Evolutionary conservation across 2,329 filamentous ascomycete species (phyloP).

Genomic region (Penicillium sp.): DNA sequence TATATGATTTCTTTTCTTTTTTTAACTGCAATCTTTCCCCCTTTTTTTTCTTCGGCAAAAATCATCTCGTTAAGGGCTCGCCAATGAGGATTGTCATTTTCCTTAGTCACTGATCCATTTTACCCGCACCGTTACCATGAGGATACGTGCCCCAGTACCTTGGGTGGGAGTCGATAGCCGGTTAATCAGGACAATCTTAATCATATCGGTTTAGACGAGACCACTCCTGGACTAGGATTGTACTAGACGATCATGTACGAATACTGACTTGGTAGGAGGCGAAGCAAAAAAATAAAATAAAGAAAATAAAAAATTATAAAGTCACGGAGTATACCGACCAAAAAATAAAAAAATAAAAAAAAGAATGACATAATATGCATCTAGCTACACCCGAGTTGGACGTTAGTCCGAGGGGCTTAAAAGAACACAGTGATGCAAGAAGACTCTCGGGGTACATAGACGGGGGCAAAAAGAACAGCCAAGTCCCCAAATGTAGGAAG

Average conservation of each 20-base stretch:
- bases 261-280: neutral
- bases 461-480: neutral
- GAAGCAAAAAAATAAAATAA: neutral
- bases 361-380: conserved; percentile 2
- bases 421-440: neutral
- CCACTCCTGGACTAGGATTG: neutral
- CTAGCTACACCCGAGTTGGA: conserved; percentile 19
- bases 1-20: neutral
- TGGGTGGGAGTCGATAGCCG: conserved; percentile 11
- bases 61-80: neutral
- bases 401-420: conserved; percentile 12
- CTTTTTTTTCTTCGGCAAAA: neutral
- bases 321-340: conserved; percentile 8
- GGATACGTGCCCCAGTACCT: conserved; percentile 9
- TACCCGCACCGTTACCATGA: conserved; percentile 1
- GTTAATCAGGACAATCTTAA: conserved; percentile 19
- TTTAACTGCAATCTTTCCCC: neutral
- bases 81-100: conserved; percentile 5
- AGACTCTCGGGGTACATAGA: neutral
- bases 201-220: conserved; percentile 1
- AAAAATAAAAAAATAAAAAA: neutral
- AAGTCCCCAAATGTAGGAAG: conserved; percentile 10
- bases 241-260: neutral
- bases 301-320: neutral
- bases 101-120: conserved; percentile 7